Percentiles rank a stretch among this genome's conserved stretches.
phyloP scores from a whole-genome alignment of 1,284 basidiomycete genomes.

The Veloporphyrellus conicus region DNA sequence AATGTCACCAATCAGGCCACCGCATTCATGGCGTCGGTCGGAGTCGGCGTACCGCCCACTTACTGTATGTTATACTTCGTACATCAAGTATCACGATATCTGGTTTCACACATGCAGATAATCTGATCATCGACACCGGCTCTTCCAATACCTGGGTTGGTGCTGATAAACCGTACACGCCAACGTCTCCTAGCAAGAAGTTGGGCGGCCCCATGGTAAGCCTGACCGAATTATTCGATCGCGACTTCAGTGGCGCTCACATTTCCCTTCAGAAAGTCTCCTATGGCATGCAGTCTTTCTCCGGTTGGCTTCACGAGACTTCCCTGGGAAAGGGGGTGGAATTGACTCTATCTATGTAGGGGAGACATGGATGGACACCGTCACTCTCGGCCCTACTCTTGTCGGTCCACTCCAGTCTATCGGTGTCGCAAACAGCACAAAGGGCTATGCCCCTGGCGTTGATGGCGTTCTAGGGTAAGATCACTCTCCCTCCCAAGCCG shows the following conservation, averaged over 20 bases:
- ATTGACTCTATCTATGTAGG: conserved; percentile 17
- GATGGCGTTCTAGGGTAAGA: conserved; percentile 18
- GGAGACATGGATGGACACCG: conserved; percentile 26
- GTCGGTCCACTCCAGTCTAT: conserved; percentile 31
- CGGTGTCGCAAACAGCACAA: conserved; percentile 25
- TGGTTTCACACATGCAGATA: conserved; percentile 14
- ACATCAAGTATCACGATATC: neutral
- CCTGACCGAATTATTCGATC: neutral
- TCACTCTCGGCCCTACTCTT: conserved; percentile 26
- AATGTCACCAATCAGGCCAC: conserved; percentile 47
- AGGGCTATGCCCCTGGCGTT: conserved; percentile 18
- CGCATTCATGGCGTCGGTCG: conserved; percentile 50
- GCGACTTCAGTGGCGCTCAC: neutral
- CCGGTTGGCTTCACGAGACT: conserved; percentile 31
- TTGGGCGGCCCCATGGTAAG: conserved; percentile 46
- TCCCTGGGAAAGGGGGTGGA: neutral
- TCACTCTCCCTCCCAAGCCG: neutral
- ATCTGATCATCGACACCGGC: conserved; percentile 28
- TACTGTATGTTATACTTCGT: conserved; percentile 39
- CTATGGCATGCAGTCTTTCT: conserved; percentile 15
- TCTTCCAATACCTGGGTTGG: conserved; percentile 67
- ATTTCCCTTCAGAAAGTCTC: conserved; percentile 39
- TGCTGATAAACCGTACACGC: conserved; percentile 42
- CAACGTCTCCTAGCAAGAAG: conserved; percentile 45
- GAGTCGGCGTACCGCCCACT: conserved; percentile 57